These are phyloP conservation scores for Camellia granthamiana DNA, from an alignment of 148 eudicot species.

Conservation along the genomic window DNA sequence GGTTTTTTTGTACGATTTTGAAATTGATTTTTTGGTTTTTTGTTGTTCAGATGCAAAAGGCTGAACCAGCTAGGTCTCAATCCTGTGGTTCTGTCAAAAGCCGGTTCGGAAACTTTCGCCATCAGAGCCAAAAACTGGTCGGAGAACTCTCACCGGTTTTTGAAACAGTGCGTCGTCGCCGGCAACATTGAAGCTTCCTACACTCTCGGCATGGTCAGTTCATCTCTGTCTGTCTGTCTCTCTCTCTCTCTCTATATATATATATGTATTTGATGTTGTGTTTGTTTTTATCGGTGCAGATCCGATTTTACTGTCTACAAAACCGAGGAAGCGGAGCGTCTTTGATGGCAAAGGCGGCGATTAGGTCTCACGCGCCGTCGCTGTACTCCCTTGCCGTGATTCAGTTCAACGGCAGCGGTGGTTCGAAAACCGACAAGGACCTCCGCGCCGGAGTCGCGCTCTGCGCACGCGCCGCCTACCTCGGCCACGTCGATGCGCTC, in stretches of 20 bases:
- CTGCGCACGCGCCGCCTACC: constrained; percentile 39
- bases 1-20: neutral
- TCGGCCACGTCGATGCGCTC: constrained; percentile 41
- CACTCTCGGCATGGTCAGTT: constrained; percentile 45
- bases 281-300: constrained; percentile 18
- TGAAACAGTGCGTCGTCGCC: constrained; percentile 30
- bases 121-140: constrained; percentile 42
- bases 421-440: constrained; percentile 29
- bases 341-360: constrained; percentile 42
- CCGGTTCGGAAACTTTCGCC: constrained; percentile 29
- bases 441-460: constrained; percentile 36
- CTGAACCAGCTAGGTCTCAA: constrained; percentile 34
- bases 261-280: neutral
- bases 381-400: constrained; percentile 46
- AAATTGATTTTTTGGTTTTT: neutral
- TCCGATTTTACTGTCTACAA: constrained; percentile 46
- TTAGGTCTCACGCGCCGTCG: constrained; percentile 34
- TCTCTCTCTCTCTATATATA: neutral
- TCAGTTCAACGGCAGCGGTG: constrained; percentile 54
- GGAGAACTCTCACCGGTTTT: constrained; percentile 37
- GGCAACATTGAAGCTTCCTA: constrained; percentile 47
- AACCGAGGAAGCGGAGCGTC: constrained; percentile 32
- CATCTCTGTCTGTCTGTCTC: neutral
- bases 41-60: constrained; percentile 43
- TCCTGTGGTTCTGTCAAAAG: constrained; percentile 29